A percentile compares a stretch with the other conserved stretches of the same genome.
Evolutionary conservation across 2,329 filamentous ascomycete genomes (phyloP).

Genomic region (Trichoderma aggressivum): DNA sequence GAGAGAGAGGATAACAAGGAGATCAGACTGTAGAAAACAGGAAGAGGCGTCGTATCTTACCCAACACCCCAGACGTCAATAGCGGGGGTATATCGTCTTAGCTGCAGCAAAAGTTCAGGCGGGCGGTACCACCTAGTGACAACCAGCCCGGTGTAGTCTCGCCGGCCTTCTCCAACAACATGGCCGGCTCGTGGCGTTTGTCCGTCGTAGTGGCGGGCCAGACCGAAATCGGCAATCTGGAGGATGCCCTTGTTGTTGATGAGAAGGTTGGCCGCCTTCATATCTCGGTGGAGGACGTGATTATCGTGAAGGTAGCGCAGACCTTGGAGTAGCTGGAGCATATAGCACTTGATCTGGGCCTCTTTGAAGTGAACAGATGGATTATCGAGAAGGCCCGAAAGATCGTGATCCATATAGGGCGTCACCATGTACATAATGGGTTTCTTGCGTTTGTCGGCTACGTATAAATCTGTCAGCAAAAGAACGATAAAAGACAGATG

Average conservation of each 20-base stretch:
- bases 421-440: constrained; percentile 98
- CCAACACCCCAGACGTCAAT: constrained; percentile 99
- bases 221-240: constrained; percentile 95
- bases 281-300: constrained; percentile 90
- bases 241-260: constrained; percentile 93
- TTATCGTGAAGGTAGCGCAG: constrained; percentile 86
- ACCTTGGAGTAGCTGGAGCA: constrained; percentile 88
- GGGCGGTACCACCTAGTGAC: constrained; percentile 97
- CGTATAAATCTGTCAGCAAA: background rate
- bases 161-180: constrained; percentile 77
- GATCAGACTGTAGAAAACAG: background rate
- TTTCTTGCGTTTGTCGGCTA: constrained; percentile 73
- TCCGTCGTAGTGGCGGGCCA: constrained; percentile 91
- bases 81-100: constrained; percentile 91
- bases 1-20: background rate
- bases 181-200: constrained; percentile 70
- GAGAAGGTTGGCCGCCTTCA: constrained; percentile 97
- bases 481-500: background rate
- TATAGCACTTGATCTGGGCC: constrained; percentile 95
- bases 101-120: constrained; percentile 82
- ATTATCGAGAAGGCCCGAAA: constrained; percentile 96
- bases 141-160: constrained; percentile 94
- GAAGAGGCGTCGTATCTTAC: constrained; percentile 46
- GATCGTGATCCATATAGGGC: constrained; percentile 97
- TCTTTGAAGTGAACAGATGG: constrained; percentile 83